Evolutionary conservation across 768 basidiomycete genomes (phyloP), one percentile per base, ranked within the genome.

Genomic region (Termitomyces sp.): DNA sequence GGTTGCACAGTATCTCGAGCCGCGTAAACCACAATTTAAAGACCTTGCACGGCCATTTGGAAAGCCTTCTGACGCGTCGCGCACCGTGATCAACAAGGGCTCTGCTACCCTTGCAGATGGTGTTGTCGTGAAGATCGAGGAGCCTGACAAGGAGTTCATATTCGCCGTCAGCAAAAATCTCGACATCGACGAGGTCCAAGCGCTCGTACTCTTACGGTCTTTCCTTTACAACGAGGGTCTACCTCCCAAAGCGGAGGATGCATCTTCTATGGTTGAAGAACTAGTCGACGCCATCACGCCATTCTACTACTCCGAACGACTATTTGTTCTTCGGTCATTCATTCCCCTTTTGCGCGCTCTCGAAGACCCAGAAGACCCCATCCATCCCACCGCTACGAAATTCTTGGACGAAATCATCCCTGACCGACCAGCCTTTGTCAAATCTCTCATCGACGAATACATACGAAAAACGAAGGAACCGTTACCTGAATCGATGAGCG

Each of bases 241-340:
- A 7, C 84, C 85, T 10, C 65, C 80, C 11, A 69, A 66, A 20
- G 71, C 79, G 0, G 76, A 74, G 41, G 67, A 76, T 33, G 69
- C 73, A 27, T 73, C 82, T 18, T 73, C 70, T 7, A 69, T 86
- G 61, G 73, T 77, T 10, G 78, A 81, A 31, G 83, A 86, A 58
- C 73, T 89, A 15, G 68, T 91, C 27, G 81, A 84, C 52, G 81
- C 83, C 25, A 84, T 96, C 61, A 88, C 86, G 0, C 82, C 85
- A 6, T 94, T 91, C 79, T 91, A 90, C 68, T 83, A 84, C 59
- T 84, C 87, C 5, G 94, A 98, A 67, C 80, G 88, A 12, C 78
- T 95, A 16, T 84, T 80, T 60, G 67, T 86, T 42, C 73, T 88
- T 13, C 85, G 89, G 39, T 72, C 84, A 29, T 79, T 92, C 50